Evolutionary conservation across 2,329 filamentous ascomycete species (phyloP).

Genomic region (Neodidymelliopsis sp.): DNA sequence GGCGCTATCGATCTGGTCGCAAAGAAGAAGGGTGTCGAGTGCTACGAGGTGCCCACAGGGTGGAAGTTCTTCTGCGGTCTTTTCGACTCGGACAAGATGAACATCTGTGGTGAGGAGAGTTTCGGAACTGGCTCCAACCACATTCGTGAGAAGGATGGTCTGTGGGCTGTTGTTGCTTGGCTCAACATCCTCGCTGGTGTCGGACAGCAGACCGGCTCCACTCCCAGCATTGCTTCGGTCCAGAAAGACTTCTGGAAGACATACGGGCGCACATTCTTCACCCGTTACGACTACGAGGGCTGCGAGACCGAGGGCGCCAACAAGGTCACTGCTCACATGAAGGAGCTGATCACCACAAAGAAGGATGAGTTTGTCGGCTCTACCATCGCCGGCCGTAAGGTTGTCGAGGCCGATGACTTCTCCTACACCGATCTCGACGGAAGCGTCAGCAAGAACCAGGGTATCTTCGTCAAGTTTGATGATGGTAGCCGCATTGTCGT

Average conservation of each 20-base stretch:
- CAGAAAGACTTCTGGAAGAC: conserved; percentile 96
- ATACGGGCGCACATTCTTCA: conserved; percentile 99
- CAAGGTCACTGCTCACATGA: conserved; percentile 84
- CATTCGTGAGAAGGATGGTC: conserved; percentile 97
- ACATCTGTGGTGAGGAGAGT: conserved; percentile 97
- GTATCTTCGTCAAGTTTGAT: conserved; percentile 91
- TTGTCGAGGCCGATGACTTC: conserved; percentile 92
- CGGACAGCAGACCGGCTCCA: conserved; percentile 79
- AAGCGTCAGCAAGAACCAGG: conserved; percentile 94
- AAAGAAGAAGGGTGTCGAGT: conserved; percentile 87
- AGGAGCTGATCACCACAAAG: conserved; percentile 75
- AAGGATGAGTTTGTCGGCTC: conserved; percentile 82
- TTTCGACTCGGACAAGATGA: conserved; percentile 99
- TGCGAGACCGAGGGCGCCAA: conserved; percentile 90
- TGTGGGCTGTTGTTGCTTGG: conserved; percentile 98
- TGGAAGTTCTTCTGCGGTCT: conserved; percentile 99
- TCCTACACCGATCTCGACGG: conserved; percentile 99
- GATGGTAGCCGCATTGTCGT: conserved; percentile 96
- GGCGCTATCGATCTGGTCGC: conserved; percentile 95
- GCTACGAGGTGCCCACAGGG: conserved; percentile 96
- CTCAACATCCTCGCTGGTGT: conserved; percentile 97
- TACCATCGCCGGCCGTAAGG: conserved; percentile 80
- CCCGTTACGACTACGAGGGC: conserved; percentile 97
- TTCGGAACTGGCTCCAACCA: conserved; percentile 99
- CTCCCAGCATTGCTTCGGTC: conserved; percentile 93